Percentiles rank a stretch among this genome's conserved stretches.
Conservation (phyloP, 2,329 filamentous ascomycete species). For the Apiospora saccharicola region DNA sequence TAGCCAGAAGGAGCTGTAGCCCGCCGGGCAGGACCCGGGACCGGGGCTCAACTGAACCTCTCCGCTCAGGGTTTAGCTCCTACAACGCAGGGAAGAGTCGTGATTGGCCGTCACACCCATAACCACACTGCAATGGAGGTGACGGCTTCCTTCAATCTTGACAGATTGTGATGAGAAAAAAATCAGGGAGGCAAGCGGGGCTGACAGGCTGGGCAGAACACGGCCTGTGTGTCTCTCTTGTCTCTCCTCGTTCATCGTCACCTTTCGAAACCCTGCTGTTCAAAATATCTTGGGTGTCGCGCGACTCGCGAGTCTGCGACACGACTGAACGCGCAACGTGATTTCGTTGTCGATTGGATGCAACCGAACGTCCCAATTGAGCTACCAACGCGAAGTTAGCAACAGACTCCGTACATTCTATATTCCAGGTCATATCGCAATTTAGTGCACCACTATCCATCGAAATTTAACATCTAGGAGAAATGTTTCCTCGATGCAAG, state of each 20-base stretch:
- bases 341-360: constrained; percentile 1
- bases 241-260: neutral
- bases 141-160: neutral
- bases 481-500: neutral
- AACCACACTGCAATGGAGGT: neutral
- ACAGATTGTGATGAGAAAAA: neutral
- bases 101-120: neutral
- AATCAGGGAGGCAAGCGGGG: neutral
- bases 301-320: constrained; percentile 10
- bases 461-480: neutral
- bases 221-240: neutral
- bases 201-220: neutral
- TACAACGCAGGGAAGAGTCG: neutral
- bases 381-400: constrained; percentile 1
- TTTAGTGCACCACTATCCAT: neutral
- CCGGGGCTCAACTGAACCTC: neutral
- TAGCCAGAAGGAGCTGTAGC: constrained; percentile 5
- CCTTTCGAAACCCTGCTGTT: neutral
- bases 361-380: neutral
- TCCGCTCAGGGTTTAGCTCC: neutral
- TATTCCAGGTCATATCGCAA: neutral
- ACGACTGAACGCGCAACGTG: constrained; percentile 3
- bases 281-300: neutral
- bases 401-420: neutral
- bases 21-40: neutral